A percentile compares a stretch with the other conserved stretches of the same genome.
Evolutionary conservation across 2,329 filamentous ascomycete species (phyloP).

Genomic region (Apiospora malaysiana): DNA sequence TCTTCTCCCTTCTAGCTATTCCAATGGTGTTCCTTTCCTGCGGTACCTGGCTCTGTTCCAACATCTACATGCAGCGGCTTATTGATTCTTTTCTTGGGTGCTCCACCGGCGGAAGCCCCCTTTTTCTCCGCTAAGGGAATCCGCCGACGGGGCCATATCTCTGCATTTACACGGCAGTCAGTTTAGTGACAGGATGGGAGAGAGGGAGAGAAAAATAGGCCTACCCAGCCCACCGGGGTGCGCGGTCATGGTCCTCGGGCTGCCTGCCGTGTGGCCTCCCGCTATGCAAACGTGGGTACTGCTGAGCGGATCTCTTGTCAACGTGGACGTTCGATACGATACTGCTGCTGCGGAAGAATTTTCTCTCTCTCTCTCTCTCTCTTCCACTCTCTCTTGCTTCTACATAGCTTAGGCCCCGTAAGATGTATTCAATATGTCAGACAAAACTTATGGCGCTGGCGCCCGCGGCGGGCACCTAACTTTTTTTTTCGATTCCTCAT

Average conservation of each 20-base stretch:
- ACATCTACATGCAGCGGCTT: not conserved
- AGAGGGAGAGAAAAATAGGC: too few relatives aligned
- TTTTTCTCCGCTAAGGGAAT: constrained; percentile 2
- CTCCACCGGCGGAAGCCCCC: constrained; percentile 6
- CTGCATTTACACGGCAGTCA: not conserved
- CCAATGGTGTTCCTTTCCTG: too few relatives aligned
- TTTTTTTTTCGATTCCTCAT: too few relatives aligned
- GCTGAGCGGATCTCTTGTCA: not conserved
- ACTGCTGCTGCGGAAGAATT: not conserved
- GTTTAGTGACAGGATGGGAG: not conserved
- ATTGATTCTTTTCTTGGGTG: not conserved
- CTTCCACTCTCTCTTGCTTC: not conserved
- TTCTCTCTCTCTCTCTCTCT: not conserved
- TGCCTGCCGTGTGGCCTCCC: not conserved
- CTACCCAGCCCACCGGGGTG: constrained; percentile 8
- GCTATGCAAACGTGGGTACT: not conserved
- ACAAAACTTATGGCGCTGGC: not conserved
- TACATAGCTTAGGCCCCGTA: not conserved
- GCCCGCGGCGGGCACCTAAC: not conserved
- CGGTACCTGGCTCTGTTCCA: too few relatives aligned
- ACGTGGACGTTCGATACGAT: constrained; percentile 1
- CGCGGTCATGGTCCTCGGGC: not conserved
- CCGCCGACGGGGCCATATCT: not conserved
- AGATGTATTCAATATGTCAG: not conserved
- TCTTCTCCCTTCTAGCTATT: too few relatives aligned